These are phyloP conservation scores for Neurospora sublineolata DNA, from an alignment of 495 filamentous ascomycete genomes.

Conservation along the genomic window DNA sequence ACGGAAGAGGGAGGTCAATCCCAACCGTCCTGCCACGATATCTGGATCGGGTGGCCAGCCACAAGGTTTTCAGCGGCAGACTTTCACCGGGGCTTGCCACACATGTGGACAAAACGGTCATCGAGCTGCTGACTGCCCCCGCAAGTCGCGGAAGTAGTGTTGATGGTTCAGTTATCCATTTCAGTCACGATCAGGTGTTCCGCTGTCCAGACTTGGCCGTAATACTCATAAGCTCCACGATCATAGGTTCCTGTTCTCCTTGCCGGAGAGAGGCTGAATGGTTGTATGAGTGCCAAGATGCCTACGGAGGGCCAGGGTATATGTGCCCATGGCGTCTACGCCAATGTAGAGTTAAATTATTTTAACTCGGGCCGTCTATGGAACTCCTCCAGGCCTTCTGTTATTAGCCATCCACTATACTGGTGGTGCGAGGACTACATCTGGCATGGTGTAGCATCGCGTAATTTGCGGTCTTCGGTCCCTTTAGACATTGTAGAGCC, in stretches of 20 bases:
- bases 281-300: not conserved
- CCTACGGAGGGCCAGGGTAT: not conserved
- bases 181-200: not conserved
- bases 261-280: not conserved
- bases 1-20: slow-evolving; percentile 46
- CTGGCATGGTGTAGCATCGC: not conserved
- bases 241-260: not conserved
- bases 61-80: slow-evolving; percentile 6
- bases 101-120: slow-evolving; percentile 19
- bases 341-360: not conserved
- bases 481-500: not conserved
- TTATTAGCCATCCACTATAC: not conserved
- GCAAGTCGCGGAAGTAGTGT: slow-evolving; percentile 11
- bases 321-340: not conserved
- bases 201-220: not conserved
- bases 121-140: slow-evolving; percentile 20
- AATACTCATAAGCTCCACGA: not conserved
- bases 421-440: not conserved
- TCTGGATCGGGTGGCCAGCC: slow-evolving; percentile 25
- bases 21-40: slow-evolving; percentile 42
- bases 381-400: not conserved
- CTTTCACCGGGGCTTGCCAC: slow-evolving; percentile 11
- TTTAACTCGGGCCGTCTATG: not conserved
- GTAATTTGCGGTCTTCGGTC: not conserved
- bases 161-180: not conserved